Base-by-base conservation (phyloP, 2,329 filamentous ascomycete species). In the Fusarium multiceps region DNA sequence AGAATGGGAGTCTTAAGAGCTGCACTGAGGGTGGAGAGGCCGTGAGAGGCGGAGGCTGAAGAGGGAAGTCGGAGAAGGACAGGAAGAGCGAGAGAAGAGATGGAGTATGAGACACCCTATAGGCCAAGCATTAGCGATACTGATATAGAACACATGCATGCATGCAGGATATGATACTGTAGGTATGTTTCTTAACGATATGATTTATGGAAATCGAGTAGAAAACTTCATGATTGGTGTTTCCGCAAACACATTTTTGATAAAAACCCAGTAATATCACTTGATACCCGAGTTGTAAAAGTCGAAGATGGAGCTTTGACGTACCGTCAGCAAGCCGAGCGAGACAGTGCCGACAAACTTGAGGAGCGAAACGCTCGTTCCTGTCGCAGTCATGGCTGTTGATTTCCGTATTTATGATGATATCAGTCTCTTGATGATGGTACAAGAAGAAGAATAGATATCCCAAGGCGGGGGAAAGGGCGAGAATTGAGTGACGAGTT, bases 341-440 rank as follows among this genome's bases (percentile, higher is more conserved):
- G 92, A 95, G 72, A 97, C 88, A 54, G 93, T 97, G 77, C 95
- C 95, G 73, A 98, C 92, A 80, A 98, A 97, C 84, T 98, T 98
- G 83, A 92, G 89, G 80, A 92, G 83, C 59, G 93, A 90, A 77
- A 97, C 85, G 77, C 89, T 89, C 76, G 86, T 89, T 75, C 90
- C 89, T 75, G 86, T 89, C 74, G 87, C 88, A 74, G 88, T 85
- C 88, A 93, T 92, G 80, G 78, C 73, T 59, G 10, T 58, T 53
- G 9, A 32, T 9, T 37, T 60, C 23, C 49, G 56, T 21, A 20
- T 37, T 32, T 30, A 41, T 40, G 25, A 37, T 48, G 12, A 7
- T 40, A 21, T 48, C 13, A 28, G 30, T 63, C 64, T 63, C 47
- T 43, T 23, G 28, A n/a, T 5, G 32, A 55, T 55, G 50, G 43